Conservation (phyloP, 768 basidiomycete species). For the Rubroboletus pulcherrimus region DNA sequence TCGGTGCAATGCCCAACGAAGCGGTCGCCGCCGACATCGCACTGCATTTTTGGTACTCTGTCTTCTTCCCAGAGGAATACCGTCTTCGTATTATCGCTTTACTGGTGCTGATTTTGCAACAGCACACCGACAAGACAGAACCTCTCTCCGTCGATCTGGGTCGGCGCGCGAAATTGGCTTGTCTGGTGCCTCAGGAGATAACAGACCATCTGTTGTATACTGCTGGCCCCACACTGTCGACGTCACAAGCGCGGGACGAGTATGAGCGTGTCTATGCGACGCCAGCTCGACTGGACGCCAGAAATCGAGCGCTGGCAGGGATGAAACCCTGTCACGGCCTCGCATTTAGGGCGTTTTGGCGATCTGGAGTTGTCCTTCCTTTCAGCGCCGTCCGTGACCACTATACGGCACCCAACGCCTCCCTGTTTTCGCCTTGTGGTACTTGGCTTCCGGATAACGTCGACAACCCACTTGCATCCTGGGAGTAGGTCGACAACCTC, state of each 20-base stretch:
- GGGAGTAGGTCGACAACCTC: conserved; percentile 37
- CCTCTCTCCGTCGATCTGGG: conserved; percentile 12
- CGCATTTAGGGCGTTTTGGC: conserved; percentile 37
- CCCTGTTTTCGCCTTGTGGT: conserved; percentile 43
- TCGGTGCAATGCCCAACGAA: conserved; percentile 32
- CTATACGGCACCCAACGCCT: conserved; percentile 38
- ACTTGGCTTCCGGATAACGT: conserved; percentile 37
- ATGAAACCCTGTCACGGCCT: conserved; percentile 42
- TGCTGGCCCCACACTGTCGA: conserved; percentile 21
- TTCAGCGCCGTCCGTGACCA: conserved; percentile 37
- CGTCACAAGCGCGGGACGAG: conserved; percentile 23
- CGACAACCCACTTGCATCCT: conserved; percentile 43
- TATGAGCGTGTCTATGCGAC: conserved; percentile 31
- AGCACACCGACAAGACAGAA: conserved; percentile 11
- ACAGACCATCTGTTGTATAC: conserved; percentile 30
- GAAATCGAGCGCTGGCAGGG: conserved; percentile 35
- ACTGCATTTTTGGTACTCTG: conserved; percentile 47
- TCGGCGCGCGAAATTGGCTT: conserved; percentile 17
- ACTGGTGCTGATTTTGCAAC: conserved; percentile 15
- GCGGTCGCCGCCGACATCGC: conserved; percentile 38
- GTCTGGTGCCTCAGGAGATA: conserved; percentile 21
- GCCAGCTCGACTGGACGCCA: conserved; percentile 37
- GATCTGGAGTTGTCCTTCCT: conserved; percentile 42
- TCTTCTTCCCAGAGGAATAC: conserved; percentile 35
- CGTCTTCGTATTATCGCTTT: conserved; percentile 17